Evolutionary conservation across 805 yeast genomes (phyloP), one percentile per base, ranked within the genome.

Genomic region (Candida mattraensis): DNA sequence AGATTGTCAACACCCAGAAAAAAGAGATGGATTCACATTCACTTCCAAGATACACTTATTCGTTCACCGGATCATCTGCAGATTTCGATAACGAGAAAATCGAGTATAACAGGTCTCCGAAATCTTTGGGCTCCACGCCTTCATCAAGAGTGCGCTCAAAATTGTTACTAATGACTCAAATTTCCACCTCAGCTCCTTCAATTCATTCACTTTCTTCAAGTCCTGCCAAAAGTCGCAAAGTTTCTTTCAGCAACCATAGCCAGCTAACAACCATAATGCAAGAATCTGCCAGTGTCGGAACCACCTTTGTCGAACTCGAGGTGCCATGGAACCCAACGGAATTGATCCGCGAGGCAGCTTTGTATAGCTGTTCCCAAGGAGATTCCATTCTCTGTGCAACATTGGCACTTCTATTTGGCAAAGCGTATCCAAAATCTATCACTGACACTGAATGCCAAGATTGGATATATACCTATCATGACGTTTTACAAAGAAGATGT

Each of bases 301-400:
- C 27, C 13, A 19, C 19, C 18, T 7, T 14, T 11, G 12, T 18
- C 8, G 24, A 30, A 13, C 44, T 50, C 9, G 33, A 30, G 16
- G 44, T 54, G 19, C 87, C 89, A 0, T 84, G 88, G 84, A 64
- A 68, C 12, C 72, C 83, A 3, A 59, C 65, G 6, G 60, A 56
- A 30, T 54, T 84, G 38, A 63, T 84, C 8, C 50, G 61, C 30
- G 64, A 75, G 45, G 76, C 79, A 0, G 57, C 76, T n/a, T 69
- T 69, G 15, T 80, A 74, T 57, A 73, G 82, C 27, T 54, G 72
- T 5, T 56, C 57, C 7, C 83, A 80, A 45, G 91, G 91, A 1
- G 87, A 84, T 53, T 50, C 80, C 12, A 62, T 80, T 10, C 64
- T 79, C 69, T 68, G 81, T 42, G 71, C 83, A 5, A 69, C 83